Conservation (phyloP, 495 filamentous ascomycete species). For the Pyrenula aspistea region DNA sequence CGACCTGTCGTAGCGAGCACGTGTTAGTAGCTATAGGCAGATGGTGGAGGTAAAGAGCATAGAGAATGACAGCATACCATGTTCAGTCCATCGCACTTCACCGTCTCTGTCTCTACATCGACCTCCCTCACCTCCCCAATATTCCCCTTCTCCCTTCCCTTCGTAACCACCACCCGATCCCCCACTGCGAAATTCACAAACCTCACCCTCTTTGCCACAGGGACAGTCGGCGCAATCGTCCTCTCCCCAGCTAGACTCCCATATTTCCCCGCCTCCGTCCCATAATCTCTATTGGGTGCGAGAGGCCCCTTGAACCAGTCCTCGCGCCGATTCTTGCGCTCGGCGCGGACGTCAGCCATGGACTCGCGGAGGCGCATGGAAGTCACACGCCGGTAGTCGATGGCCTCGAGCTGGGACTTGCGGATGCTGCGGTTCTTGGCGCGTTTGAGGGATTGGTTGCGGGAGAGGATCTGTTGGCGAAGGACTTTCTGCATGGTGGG, state of each 20-base stretch:
- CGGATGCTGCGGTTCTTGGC: conserved; percentile 28
- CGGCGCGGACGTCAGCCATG: conserved; percentile 18
- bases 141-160: conserved; percentile 66
- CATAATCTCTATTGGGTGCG: conserved; percentile 58
- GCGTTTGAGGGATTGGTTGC: conserved; percentile 44
- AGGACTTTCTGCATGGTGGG: conserved; percentile 63
- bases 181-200: conserved; percentile 51
- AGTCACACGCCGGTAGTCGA: conserved; percentile 19
- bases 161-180: conserved; percentile 68
- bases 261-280: conserved; percentile 28
- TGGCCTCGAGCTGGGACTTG: conserved; percentile 16
- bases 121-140: conserved; percentile 59
- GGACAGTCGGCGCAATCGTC: conserved; percentile 23
- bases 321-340: conserved; percentile 34
- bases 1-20: conserved; percentile 29
- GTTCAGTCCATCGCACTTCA: conserved; percentile 53
- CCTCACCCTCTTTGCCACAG: conserved; percentile 35
- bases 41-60: neutral
- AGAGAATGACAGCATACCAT: conserved; percentile 37
- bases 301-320: conserved; percentile 68
- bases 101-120: conserved; percentile 38
- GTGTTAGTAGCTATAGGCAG: conserved; percentile 1
- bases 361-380: conserved; percentile 22
- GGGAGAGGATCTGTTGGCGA: conserved; percentile 52
- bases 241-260: conserved; percentile 36